Conservation (phyloP, 805 yeast species). For the Phaffomyces antillensis region DNA sequence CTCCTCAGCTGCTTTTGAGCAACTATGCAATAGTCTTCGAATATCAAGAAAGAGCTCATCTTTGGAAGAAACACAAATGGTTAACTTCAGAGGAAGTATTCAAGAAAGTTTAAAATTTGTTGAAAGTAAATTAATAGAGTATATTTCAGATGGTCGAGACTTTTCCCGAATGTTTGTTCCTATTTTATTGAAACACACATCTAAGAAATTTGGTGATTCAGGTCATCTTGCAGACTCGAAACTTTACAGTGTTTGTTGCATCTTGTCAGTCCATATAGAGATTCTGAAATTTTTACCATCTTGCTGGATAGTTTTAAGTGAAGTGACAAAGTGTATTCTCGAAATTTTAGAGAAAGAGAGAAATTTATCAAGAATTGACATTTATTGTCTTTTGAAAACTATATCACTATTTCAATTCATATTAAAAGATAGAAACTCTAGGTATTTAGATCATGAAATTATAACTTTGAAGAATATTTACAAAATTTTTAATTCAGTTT, state of each 20-base stretch:
- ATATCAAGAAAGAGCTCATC: constrained; percentile 7
- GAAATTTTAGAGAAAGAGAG: constrained; percentile 9
- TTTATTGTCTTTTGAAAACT: constrained; percentile 13
- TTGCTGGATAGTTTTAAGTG: constrained; percentile 15
- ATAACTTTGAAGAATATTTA: constrained; percentile 11
- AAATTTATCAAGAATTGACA: constrained; percentile 11
- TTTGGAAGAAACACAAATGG: constrained; percentile 5
- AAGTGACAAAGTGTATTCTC: constrained; percentile 7
- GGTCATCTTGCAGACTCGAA: constrained; percentile 12
- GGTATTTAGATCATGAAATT: constrained; percentile 11
- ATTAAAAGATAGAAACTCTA: constrained; percentile 11
- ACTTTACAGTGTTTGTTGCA: constrained; percentile 14
- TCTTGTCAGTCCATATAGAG: constrained; percentile 15
- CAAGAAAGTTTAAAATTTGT: constrained; percentile 11
- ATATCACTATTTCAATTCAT: constrained; percentile 12
- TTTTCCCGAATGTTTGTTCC: constrained; percentile 6
- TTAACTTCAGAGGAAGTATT: constrained; percentile 12
- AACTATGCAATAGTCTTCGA: constrained; percentile 6
- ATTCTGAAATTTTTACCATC: constrained; percentile 7
- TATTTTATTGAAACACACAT: constrained; percentile 2
- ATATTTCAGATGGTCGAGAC: neutral
- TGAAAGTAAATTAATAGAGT: constrained; percentile 10
- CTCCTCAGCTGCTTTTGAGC: constrained; percentile 9
- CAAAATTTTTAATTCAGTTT: constrained; percentile 4
- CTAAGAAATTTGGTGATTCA: constrained; percentile 4